A percentile compares a stretch with the other conserved stretches of the same genome.
Evolutionary conservation across 2,329 filamentous ascomycete species (phyloP).

Genomic region (Dactylellina parvicollis): DNA sequence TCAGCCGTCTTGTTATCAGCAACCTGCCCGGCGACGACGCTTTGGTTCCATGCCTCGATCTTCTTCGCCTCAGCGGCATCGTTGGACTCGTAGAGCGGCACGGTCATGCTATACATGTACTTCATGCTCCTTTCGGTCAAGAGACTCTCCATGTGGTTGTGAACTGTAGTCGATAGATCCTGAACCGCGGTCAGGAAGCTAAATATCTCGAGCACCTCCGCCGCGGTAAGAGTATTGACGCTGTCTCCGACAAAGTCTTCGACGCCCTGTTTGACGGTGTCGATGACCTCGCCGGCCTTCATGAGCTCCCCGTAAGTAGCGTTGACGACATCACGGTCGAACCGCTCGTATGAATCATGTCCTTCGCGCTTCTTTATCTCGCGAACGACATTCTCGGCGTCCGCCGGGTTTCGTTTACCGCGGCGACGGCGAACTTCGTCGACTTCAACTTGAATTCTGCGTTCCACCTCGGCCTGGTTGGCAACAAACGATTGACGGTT

Average conservation of each 20-base stretch:
- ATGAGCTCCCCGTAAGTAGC: slow-evolving; percentile 49
- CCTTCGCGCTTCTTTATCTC: slow-evolving; percentile 50
- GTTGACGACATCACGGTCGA: slow-evolving; percentile 44
- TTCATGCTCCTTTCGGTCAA: slow-evolving; percentile 52
- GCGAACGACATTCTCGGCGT: slow-evolving; percentile 45
- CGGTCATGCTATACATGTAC: slow-evolving; percentile 49
- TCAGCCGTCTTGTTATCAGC: slow-evolving; percentile 43
- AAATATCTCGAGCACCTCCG: slow-evolving; percentile 38
- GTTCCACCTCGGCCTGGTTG: slow-evolving; percentile 33
- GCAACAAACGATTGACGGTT: slow-evolving; percentile 34
- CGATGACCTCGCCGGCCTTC: slow-evolving; percentile 41
- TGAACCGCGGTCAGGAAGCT: slow-evolving; percentile 47
- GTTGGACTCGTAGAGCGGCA: slow-evolving; percentile 49
- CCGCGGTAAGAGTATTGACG: slow-evolving; percentile 13
- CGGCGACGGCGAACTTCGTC: slow-evolving; percentile 50
- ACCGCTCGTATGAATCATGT: slow-evolving; percentile 43
- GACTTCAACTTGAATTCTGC: slow-evolving; percentile 39
- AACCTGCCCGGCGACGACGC: slow-evolving; percentile 42
- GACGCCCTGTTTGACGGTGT: slow-evolving; percentile 48
- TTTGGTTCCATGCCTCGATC: slow-evolving; percentile 52
- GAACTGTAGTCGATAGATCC: slow-evolving; percentile 46
- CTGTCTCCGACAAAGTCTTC: slow-evolving; percentile 41
- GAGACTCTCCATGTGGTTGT: slow-evolving; percentile 49
- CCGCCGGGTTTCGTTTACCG: slow-evolving; percentile 45
- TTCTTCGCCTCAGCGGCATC: slow-evolving; percentile 51